Base-by-base conservation (phyloP, 2,329 filamentous ascomycete species). In the Pseudogymnoascus verrucosus region DNA sequence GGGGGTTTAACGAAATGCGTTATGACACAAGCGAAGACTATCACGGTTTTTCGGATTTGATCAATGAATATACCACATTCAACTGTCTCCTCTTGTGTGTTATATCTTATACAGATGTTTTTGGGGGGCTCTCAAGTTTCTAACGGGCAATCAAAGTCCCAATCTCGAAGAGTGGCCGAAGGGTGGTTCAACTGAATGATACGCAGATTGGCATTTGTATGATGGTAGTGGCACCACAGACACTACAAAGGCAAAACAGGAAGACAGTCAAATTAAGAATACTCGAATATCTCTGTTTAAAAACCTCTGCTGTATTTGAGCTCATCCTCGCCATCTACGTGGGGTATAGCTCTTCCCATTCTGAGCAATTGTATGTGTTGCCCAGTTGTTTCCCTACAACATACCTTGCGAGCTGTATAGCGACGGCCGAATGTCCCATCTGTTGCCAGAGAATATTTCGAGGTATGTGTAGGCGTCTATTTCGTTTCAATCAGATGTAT, bases 391-490 rank as follows among this genome's bases (percentile, higher is more conserved):
- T 34, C 7, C 16, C 23, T 54, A 54, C 16, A 73, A 60, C 2
- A 74, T 44, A 16, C 82, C 78, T 12, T 65, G 71, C 1, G 82
- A 83, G 66, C 74, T 80, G 67, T 85, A 84, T 34, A 85, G 77
- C 4, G 82, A 84, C 10, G 87, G 81, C 69, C 79, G 82, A 64
- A 91, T 74, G 1, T 81, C 82, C 80, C 83, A 90, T 0, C 79
- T 73, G 71, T 91, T 91, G 0, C 79, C 79, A 10, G 76, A 78
- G 14, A 78, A 78, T 63, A 91, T 84, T 3, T 84, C 84, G 28
- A 91, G 76, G 71, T 89, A 82, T 1, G 88, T 90, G 71, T 82
- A 90, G 0, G 83, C 86, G 78, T 91, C 88, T 86, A 62, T 61
- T 34, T 28, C 6, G 11, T 36, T 47, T 69, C 60, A 69, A 67